Conservation (phyloP, 2,329 filamentous ascomycete genomes). For the Venturia pyrina region DNA sequence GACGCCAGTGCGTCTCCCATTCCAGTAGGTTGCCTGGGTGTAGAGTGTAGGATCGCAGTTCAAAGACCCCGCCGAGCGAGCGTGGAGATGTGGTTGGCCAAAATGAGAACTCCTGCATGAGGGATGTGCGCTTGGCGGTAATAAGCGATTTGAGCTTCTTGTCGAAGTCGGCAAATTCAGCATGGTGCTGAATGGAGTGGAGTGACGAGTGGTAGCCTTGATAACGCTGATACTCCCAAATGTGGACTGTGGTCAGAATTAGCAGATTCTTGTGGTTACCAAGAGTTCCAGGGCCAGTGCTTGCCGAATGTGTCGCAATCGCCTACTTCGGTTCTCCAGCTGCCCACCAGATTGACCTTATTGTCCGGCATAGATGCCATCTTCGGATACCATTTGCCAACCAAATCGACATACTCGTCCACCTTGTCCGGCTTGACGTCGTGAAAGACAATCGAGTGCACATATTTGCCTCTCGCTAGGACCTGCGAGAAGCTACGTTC, state of each 20-base stretch:
- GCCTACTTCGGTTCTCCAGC: constrained; percentile 95
- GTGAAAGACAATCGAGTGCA: constrained; percentile 95
- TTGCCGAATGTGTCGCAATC: constrained; percentile 94
- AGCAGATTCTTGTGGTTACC: not conserved
- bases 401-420: constrained; percentile 84
- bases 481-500: constrained; percentile 94
- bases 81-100: constrained; percentile 94
- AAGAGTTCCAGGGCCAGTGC: constrained; percentile 20
- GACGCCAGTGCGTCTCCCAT: constrained; percentile 98
- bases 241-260: constrained; percentile 61
- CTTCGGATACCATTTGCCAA: constrained; percentile 84
- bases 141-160: constrained; percentile 77
- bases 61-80: constrained; percentile 83
- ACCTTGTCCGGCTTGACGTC: constrained; percentile 92
- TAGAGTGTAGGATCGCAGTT: constrained; percentile 91
- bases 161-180: constrained; percentile 77
- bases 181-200: constrained; percentile 71
- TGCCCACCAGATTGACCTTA: constrained; percentile 91
- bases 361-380: constrained; percentile 80
- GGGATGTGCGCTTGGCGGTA: constrained; percentile 69
- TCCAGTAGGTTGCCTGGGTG: constrained; percentile 93
- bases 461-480: constrained; percentile 90
- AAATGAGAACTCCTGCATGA: constrained; percentile 99
- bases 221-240: constrained; percentile 99
- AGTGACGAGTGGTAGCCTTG: constrained; percentile 90